These are phyloP conservation scores for Penicillium longicatenatum DNA, from an alignment of 495 filamentous ascomycete genomes.

Conservation along the genomic window DNA sequence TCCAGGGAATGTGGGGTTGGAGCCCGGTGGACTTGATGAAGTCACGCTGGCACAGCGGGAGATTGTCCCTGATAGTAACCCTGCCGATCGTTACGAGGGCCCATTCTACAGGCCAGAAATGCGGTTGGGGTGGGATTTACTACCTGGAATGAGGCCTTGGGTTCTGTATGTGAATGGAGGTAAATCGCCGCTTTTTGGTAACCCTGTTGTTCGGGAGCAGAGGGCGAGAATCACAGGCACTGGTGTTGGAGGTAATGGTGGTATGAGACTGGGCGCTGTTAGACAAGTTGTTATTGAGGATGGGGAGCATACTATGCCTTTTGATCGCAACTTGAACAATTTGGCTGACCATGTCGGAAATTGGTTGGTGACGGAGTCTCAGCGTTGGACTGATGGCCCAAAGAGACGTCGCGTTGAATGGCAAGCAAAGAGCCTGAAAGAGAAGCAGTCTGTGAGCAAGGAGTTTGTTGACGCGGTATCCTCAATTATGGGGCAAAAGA, in stretches of 20 bases:
- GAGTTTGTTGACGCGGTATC: background rate
- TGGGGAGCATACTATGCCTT: slow-evolving; percentile 16
- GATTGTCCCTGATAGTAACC: slow-evolving; percentile 2
- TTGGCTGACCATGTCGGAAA: background rate
- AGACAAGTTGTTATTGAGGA: slow-evolving; percentile 16
- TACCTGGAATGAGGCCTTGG: slow-evolving; percentile 4
- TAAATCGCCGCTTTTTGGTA: slow-evolving; percentile 2
- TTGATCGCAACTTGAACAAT: slow-evolving; percentile 6
- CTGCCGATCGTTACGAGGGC: background rate
- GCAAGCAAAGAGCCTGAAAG: background rate
- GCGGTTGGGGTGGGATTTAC: background rate
- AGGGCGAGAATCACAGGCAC: slow-evolving; percentile 25
- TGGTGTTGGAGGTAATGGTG: slow-evolving; percentile 38
- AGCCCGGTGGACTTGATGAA: slow-evolving; percentile 3
- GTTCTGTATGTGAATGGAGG: slow-evolving; percentile 44
- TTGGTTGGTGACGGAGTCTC: slow-evolving; percentile 2
- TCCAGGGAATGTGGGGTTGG: background rate
- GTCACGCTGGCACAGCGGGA: slow-evolving; percentile 5
- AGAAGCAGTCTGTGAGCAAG: slow-evolving; percentile 3
- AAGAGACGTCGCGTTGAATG: slow-evolving; percentile 1
- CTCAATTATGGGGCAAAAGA: background rate
- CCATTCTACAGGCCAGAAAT: slow-evolving; percentile 7
- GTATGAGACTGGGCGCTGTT: slow-evolving; percentile 26
- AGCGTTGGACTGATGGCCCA: slow-evolving; percentile 4
- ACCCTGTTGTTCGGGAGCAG: slow-evolving; percentile 9